phyloP scores from a whole-genome alignment of 2,329 filamentous ascomycete species.

The Penicillium sp. region DNA sequence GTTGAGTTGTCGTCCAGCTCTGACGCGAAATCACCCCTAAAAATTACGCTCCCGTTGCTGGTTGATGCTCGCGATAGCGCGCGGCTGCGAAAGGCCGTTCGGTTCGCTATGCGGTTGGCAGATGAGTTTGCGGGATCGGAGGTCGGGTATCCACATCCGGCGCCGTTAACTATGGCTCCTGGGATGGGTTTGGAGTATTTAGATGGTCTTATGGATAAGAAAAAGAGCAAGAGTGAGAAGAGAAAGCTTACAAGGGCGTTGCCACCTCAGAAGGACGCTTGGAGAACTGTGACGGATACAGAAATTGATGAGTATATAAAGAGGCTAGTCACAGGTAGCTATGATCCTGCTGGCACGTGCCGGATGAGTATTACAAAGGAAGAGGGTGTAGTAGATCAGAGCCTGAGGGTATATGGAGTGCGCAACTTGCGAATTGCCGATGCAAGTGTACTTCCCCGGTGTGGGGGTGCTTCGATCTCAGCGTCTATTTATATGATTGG shows the following conservation, averaged over 20 bases:
- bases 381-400: conserved; percentile 4
- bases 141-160: background rate
- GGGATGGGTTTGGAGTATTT: conserved; percentile 1
- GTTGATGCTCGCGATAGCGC: background rate
- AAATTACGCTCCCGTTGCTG: background rate
- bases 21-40: background rate
- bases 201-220: background rate
- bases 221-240: background rate
- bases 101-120: conserved; percentile 7
- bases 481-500: conserved; percentile 4
- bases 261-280: conserved; percentile 1
- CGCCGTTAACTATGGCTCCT: background rate
- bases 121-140: background rate
- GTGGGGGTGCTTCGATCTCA: background rate
- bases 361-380: conserved; percentile 2
- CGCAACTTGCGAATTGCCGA: conserved; percentile 6
- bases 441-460: conserved; percentile 2
- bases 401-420: background rate
- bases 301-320: conserved; percentile 5
- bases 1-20: background rate
- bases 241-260: background rate
- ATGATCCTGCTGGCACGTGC: conserved; percentile 4
- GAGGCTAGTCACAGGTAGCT: conserved; percentile 1
- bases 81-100: background rate
- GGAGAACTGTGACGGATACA: background rate